phyloP scores from a whole-genome alignment of 1,284 basidiomycete species.

The Trichosporon sp. region DNA sequence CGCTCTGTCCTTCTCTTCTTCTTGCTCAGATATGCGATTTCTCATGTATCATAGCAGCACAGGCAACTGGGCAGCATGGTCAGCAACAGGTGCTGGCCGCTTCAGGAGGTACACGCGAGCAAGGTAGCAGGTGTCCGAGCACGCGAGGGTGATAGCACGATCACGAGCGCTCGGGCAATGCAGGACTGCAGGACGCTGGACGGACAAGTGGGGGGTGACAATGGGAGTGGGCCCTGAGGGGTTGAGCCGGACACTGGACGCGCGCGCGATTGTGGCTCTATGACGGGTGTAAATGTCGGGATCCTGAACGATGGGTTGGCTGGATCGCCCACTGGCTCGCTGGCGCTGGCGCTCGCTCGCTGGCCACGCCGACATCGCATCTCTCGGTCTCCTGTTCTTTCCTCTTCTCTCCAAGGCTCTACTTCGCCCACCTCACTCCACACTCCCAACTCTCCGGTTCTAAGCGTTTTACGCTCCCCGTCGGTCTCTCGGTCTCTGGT shows the following conservation, averaged over 20 bases:
- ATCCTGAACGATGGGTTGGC: not conserved
- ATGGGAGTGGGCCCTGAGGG: not conserved
- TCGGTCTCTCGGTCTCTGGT: conserved; percentile 32
- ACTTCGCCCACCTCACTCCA: conserved; percentile 6
- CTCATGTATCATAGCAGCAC: conserved; percentile 9
- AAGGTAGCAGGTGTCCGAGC: not conserved
- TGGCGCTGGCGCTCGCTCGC: not conserved
- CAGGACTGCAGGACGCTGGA: too few relatives aligned
- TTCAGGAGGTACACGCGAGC: not conserved
- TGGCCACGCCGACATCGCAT: conserved; percentile 15
- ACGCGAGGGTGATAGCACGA: not conserved
- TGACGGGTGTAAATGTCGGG: not conserved
- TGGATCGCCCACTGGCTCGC: not conserved
- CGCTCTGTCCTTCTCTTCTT: not conserved
- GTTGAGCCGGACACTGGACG: too few relatives aligned
- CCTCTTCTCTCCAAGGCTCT: conserved; percentile 21
- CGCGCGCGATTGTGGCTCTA: not conserved
- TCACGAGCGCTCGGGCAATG: not conserved
- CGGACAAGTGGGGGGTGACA: not conserved
- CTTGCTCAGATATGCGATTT: not conserved
- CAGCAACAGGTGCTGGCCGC: too few relatives aligned
- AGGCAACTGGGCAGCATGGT: too few relatives aligned
- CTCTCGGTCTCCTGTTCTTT: not conserved
- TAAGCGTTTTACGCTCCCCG: conserved; percentile 23
- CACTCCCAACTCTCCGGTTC: conserved; percentile 22